Base-by-base conservation (phyloP, 352 stramenopile genomes). In the Pythium chondricola region DNA sequence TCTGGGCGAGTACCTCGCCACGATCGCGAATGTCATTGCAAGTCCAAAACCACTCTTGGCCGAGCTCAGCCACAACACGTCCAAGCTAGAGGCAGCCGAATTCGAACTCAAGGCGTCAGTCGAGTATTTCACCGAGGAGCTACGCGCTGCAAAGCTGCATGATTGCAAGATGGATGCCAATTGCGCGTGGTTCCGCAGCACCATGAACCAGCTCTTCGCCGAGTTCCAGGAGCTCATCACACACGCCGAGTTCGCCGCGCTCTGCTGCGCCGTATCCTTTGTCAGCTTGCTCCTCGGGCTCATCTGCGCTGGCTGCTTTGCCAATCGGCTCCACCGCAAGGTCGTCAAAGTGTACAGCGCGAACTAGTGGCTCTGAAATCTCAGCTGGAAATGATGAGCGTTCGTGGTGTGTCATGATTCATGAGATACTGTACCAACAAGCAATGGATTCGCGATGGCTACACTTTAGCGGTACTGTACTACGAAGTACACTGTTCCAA, bases 91-190 rank as follows among this genome's bases (percentile, higher is more conserved):
- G 40, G 51, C 51, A 6, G 70, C 73, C 0, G 74, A 88, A 49
- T 85, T 83, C 24, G 43, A 55, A 11, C 56, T 90, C 41, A 84
- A 90, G 40, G 52, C 55, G 2, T 43, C 67, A 0, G 63, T 86
- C 25, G 71, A 88, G 52, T 83, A 75, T 47, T 72, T 75, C 46
- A 86, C 69, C 0, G 59, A 77, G 21, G 54, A 54, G 3, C 67
- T 88, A 6, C 74, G 72, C 4, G 32, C 44, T 2, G 68, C 64
- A 58, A 88, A 81, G 38, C 71, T 85, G 20, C 46, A 53, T 16
- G 75, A 90, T 51, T 90, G 75, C 44, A 48, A 63, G 8, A 83
- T 69, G 48, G 58, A 71, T 33, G 61, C 47, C 18, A 83, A 85
- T 52, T 88, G 75, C 53, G 63, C 49, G 41, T 88, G 69, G 67